Conservation (phyloP, 495 filamentous ascomycete genomes). For the Niebla homalea region DNA sequence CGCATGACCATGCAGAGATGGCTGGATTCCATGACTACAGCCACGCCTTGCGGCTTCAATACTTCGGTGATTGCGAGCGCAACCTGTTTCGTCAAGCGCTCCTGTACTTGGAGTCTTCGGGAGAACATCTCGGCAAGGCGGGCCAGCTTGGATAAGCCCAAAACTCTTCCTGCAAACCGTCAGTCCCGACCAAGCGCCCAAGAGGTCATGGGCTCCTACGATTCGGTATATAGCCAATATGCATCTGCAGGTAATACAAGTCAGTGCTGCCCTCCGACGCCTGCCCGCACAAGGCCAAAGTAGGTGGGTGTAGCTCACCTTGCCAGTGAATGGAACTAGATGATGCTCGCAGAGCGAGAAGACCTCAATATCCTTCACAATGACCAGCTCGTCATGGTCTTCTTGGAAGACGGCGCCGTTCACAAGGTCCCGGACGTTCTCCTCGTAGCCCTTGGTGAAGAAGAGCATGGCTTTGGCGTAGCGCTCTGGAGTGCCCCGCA, state of each 20-base stretch:
- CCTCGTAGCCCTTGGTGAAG: slow-evolving; percentile 98
- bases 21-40: slow-evolving; percentile 91
- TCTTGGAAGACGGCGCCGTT: slow-evolving; percentile 95
- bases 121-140: slow-evolving; percentile 96
- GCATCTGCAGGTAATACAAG: slow-evolving; percentile 49
- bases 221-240: slow-evolving; percentile 93
- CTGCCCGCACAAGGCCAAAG: background rate
- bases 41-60: slow-evolving; percentile 85
- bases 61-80: slow-evolving; percentile 88
- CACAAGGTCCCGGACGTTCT: slow-evolving; percentile 86
- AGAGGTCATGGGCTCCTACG: slow-evolving; percentile 17
- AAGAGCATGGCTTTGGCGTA: slow-evolving; percentile 96
- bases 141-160: slow-evolving; percentile 90
- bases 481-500: slow-evolving; percentile 73
- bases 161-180: slow-evolving; percentile 61
- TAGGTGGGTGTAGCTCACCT: slow-evolving; percentile 34
- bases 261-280: background rate
- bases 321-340: slow-evolving; percentile 90
- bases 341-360: slow-evolving; percentile 96
- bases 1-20: slow-evolving; percentile 99
- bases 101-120: slow-evolving; percentile 84
- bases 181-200: slow-evolving; percentile 19
- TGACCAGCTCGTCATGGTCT: slow-evolving; percentile 91
- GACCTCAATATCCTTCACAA: slow-evolving; percentile 95
- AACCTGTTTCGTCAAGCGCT: slow-evolving; percentile 89